These are phyloP conservation scores for Trypanosoma conorhini DNA, from an alignment of 208 protist species.

Conservation along the genomic window DNA sequence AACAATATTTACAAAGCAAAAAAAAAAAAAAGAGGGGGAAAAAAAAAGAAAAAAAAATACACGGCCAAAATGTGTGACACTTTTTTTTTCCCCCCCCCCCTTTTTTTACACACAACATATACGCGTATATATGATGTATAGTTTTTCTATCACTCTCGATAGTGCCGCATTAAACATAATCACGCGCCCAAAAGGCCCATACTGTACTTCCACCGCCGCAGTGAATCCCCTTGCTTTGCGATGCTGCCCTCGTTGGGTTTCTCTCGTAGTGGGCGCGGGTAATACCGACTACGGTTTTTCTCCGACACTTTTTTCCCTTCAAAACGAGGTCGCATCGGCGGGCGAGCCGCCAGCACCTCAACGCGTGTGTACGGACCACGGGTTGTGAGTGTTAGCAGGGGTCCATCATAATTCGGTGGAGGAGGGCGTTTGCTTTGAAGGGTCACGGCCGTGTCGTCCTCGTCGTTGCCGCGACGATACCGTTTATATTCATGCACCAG, in stretches of 20 bases:
- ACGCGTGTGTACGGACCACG: conserved; percentile 38
- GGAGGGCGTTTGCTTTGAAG: conserved; percentile 12
- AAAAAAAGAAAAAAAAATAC: conserved; percentile 11
- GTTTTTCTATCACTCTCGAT: too few relatives aligned
- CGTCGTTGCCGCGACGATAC: not conserved
- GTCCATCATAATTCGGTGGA: conserved; percentile 29
- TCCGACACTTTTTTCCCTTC: not conserved
- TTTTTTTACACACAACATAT: too few relatives aligned
- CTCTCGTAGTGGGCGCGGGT: conserved; percentile 16
- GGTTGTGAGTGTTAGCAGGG: conserved; percentile 39
- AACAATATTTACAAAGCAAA: not conserved
- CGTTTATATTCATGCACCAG: conserved; percentile 34
- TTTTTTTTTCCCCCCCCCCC: too few relatives aligned
- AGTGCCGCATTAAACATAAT: not conserved
- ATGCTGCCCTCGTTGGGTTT: not conserved
- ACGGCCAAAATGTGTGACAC: not conserved
- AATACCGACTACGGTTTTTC: conserved; percentile 27
- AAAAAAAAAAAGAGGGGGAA: not conserved
- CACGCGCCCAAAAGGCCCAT: conserved; percentile 31
- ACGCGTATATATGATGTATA: too few relatives aligned
- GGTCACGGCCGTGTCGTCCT: not conserved
- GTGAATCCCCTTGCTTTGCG: conserved; percentile 13
- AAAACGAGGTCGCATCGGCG: conserved; percentile 28
- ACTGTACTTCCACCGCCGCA: conserved; percentile 38
- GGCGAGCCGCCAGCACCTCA: conserved; percentile 37